Evolutionary conservation across 2,329 filamentous ascomycete genomes (phyloP).

Genomic region (Monilinia polystroma): DNA sequence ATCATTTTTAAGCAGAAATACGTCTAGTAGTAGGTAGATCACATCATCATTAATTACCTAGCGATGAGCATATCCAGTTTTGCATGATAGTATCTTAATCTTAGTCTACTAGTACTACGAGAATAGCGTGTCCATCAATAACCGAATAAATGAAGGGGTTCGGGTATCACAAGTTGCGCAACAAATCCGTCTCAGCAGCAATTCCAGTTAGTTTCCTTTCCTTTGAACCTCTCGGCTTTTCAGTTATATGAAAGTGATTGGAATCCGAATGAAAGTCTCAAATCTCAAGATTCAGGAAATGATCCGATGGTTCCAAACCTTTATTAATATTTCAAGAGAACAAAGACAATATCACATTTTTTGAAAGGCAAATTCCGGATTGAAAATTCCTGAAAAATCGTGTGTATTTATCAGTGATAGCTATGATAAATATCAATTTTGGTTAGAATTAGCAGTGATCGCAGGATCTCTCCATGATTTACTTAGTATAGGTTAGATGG

Average conservation of each 20-base stretch:
- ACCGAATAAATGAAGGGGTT: constrained; percentile 17
- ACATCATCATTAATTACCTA: not conserved
- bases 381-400: not conserved
- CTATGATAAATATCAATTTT: not conserved
- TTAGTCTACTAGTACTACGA: not conserved
- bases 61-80: not conserved
- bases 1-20: not conserved
- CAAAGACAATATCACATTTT: not conserved
- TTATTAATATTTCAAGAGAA: not conserved
- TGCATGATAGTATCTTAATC: not conserved
- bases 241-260: not conserved
- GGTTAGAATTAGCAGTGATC: not conserved
- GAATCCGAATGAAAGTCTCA: not conserved
- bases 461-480: not conserved
- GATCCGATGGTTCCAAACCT: not conserved
- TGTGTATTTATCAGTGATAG: not conserved
- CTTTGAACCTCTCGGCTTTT: not conserved
- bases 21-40: not conserved
- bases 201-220: not conserved
- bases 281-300: not conserved
- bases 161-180: not conserved
- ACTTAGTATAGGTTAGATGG: too few species aligned
- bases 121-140: not conserved
- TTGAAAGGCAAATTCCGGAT: not conserved
- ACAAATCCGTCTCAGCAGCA: not conserved